These are phyloP conservation scores for Termitomyces sp. DNA, from an alignment of 768 basidiomycete genomes.

Conservation along the genomic window DNA sequence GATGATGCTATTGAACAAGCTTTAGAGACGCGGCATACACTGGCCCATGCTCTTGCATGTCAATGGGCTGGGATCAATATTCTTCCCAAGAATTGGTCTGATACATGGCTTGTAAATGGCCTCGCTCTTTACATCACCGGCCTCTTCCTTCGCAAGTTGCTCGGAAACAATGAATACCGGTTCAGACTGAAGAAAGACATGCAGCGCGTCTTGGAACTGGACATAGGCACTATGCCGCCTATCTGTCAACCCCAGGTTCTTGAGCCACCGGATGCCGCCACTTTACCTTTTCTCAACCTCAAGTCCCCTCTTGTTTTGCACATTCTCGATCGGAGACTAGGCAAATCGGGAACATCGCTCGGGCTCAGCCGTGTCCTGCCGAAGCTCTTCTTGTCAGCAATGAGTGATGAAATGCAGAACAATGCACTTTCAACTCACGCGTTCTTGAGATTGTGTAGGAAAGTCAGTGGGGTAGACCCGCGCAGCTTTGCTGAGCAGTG, in stretches of 20 bases:
- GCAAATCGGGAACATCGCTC: conserved; percentile 92
- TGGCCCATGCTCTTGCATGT: conserved; percentile 85
- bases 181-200: conserved; percentile 96
- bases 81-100: conserved; percentile 87
- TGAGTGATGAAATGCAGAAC: conserved; percentile 83
- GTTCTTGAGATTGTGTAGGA: conserved; percentile 88
- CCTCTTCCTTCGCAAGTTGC: conserved; percentile 76
- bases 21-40: conserved; percentile 79
- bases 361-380: conserved; percentile 93
- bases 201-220: conserved; percentile 83
- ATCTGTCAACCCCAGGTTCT: conserved; percentile 85
- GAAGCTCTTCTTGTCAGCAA: conserved; percentile 89
- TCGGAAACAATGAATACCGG: conserved; percentile 97
- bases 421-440: conserved; percentile 85
- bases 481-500: conserved; percentile 96
- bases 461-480: conserved; percentile 88
- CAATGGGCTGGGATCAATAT: conserved; percentile 99
- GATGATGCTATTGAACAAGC: conserved; percentile 92
- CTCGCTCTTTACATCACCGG: conserved; percentile 87
- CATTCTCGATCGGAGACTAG: conserved; percentile 88
- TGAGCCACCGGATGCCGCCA: conserved; percentile 78
- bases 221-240: conserved; percentile 85
- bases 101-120: conserved; percentile 96
- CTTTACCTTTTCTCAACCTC: conserved; percentile 85
- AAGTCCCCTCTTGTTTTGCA: conserved; percentile 96